Percentiles rank a stretch among this genome's conserved stretches.
Conservation (phyloP, 108 stramenopile genomes). For the Hondaea fermentalgiana region DNA sequence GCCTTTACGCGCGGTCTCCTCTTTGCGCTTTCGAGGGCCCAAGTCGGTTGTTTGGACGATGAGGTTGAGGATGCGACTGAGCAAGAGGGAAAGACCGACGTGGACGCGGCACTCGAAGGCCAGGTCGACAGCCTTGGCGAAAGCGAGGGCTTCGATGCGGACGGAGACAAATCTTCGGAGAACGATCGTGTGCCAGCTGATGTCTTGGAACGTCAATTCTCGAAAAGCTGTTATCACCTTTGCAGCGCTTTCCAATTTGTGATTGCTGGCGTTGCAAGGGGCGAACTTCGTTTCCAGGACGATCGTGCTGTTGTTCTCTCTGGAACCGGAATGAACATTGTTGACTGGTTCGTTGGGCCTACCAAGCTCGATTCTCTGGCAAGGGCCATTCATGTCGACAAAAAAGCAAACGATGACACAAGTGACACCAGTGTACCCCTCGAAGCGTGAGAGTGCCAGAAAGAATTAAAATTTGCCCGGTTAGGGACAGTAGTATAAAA, state of each 20-base stretch:
- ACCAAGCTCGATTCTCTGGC: background rate
- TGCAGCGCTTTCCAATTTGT: background rate
- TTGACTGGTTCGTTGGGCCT: background rate
- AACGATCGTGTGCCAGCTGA: background rate
- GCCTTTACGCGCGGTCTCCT: background rate
- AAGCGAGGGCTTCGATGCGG: background rate
- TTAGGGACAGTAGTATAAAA: too few relatives aligned
- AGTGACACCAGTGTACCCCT: background rate
- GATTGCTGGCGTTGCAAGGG: background rate
- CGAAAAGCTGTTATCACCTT: background rate
- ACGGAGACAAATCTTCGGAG: background rate
- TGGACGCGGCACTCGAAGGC: background rate
- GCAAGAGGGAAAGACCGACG: background rate
- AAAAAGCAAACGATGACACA: background rate
- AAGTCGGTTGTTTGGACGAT: background rate
- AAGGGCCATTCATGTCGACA: background rate
- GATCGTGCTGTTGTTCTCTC: background rate
- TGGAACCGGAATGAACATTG: background rate
- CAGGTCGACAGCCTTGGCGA: background rate
- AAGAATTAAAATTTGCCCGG: too few relatives aligned
- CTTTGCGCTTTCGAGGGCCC: background rate
- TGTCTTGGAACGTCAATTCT: background rate
- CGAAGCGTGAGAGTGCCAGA: too few relatives aligned
- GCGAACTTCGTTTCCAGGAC: background rate
- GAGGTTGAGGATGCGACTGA: background rate